A percentile compares a stretch with the other conserved stretches of the same genome.
Evolutionary conservation across 768 basidiomycete species (phyloP).

Genomic region (Macrolepiota dolichaula): DNA sequence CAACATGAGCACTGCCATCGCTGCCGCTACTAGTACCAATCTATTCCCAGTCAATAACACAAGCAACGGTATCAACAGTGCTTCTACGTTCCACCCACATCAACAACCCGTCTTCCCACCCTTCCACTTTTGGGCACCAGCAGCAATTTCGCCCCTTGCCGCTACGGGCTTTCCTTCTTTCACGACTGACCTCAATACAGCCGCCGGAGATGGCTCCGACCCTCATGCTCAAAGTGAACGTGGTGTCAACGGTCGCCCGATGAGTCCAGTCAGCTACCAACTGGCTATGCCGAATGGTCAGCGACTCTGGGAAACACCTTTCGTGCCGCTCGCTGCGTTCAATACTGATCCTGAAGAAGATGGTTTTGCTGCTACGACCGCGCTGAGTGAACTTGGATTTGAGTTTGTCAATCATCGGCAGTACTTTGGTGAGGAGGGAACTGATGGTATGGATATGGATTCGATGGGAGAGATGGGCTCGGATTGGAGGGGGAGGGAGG

Average conservation of each 20-base stretch:
- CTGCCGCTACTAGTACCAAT: not conserved
- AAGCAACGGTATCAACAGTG: not conserved
- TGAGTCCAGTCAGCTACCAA: conserved; percentile 6
- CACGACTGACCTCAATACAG: not conserved
- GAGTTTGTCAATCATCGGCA: conserved; percentile 3
- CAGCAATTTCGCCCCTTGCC: not conserved
- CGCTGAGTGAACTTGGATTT: conserved; percentile 6
- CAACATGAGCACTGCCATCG: too few species aligned
- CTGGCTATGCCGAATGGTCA: conserved; percentile 10
- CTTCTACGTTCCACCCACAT: not conserved
- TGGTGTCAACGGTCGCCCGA: not conserved
- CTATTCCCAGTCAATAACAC: not conserved
- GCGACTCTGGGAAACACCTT: conserved; percentile 1
- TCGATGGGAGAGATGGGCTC: not conserved
- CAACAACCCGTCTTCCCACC: not conserved
- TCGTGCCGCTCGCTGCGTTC: not conserved
- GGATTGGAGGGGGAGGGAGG: conserved; percentile 6
- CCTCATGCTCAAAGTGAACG: too few species aligned
- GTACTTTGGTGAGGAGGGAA: not conserved
- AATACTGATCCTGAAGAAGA: not conserved
- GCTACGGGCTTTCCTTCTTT: not conserved
- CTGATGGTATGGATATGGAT: not conserved
- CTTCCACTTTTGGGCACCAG: conserved; percentile 1
- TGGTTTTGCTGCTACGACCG: not conserved
- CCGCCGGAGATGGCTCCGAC: not conserved